Evolutionary conservation across 352 stramenopile species (phyloP), one percentile per base, ranked within the genome.

Genomic region (Phytophthora sansomeana): DNA sequence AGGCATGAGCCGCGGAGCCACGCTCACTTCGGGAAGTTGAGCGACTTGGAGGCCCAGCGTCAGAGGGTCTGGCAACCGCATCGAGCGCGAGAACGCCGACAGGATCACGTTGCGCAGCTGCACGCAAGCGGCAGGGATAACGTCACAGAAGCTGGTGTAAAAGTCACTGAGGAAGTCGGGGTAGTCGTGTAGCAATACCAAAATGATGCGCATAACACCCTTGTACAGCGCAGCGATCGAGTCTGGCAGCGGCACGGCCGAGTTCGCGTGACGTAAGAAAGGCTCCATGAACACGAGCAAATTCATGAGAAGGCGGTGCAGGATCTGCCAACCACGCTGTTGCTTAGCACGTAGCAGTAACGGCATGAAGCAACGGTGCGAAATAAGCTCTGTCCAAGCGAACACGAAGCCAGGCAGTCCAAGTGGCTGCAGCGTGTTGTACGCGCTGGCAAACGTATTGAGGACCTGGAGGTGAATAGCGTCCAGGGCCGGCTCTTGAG

Each of bases 111-210:
- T 99, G 36, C 98, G 90, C 42, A 99, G 82, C 73, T 99, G 97
- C 38, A 99, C 94, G 74, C 97, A 99, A 47, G 92, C 94, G 4
- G 97, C 81, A 6, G 97, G 98, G 38, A 99, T 95, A 26, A 99
- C 92, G 61, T 99, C 98, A 79, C 97, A 99, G 57, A 99, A 98
- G 48, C 92, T 98, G 46, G 98, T 89, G 81, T 99, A 98, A 73
- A 99, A 99, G 53, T 98, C 97, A 63, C 90, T 95, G 26, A 99
- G 65, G 69, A 99, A 99, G 63, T 99, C 95, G 10, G 97, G 97
- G 73, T 99, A 99, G 75, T 99, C 98, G 74, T 99, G 98, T 51
- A 99, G 78, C 16, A 99, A 77, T 57, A 99, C 97, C 38, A 99
- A 67, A 46, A 99, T 89, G 43, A 99, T 97, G 58, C 97, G 95